These are phyloP conservation scores for Pyrenochaeta sp. DNA, from an alignment of 2,329 filamentous ascomycete genomes.

Conservation along the genomic window DNA sequence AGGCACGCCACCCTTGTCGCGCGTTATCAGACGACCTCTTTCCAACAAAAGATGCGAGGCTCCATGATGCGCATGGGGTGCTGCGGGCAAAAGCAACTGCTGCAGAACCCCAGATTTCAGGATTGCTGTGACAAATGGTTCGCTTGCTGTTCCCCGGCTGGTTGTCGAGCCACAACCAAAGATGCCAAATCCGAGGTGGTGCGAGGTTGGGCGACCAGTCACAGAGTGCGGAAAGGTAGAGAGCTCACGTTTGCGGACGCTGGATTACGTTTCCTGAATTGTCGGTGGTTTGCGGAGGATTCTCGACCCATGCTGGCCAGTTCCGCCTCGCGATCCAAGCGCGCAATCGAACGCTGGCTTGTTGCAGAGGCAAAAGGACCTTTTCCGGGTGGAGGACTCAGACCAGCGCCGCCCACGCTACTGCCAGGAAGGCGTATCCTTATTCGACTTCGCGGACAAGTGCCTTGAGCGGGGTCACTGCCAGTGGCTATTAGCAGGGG, in stretches of 20 bases:
- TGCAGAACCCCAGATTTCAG: constrained; percentile 11
- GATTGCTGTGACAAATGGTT: constrained; percentile 7
- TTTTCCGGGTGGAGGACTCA: constrained; percentile 19
- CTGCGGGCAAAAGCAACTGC: constrained; percentile 12
- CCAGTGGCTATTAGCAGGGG: too few species aligned
- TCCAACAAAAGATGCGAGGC: constrained; percentile 27
- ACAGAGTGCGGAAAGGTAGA: constrained; percentile 7
- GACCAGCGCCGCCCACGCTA: constrained; percentile 5
- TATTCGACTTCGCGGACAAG: constrained; percentile 25
- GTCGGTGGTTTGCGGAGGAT: constrained; percentile 12
- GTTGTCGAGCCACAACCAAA: not conserved
- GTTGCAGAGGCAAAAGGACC: constrained; percentile 16
- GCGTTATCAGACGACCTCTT: constrained; percentile 23
- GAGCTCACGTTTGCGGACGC: constrained; percentile 2
- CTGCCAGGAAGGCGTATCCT: constrained; percentile 4
- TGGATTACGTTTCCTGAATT: constrained; percentile 24
- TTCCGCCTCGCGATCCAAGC: constrained; percentile 17
- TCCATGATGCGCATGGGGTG: constrained; percentile 9
- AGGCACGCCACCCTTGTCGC: constrained; percentile 1
- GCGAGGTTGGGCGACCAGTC: too few species aligned
- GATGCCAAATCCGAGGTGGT: too few species aligned
- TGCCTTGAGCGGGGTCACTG: constrained; percentile 32
- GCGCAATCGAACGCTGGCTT: constrained; percentile 2
- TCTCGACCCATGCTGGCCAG: constrained; percentile 19
- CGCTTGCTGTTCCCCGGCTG: constrained; percentile 4